Percentiles rank a stretch among this genome's conserved stretches.
These are phyloP conservation scores for Agaricus blazei DNA, from an alignment of 768 basidiomycete species.

Conservation along the genomic window DNA sequence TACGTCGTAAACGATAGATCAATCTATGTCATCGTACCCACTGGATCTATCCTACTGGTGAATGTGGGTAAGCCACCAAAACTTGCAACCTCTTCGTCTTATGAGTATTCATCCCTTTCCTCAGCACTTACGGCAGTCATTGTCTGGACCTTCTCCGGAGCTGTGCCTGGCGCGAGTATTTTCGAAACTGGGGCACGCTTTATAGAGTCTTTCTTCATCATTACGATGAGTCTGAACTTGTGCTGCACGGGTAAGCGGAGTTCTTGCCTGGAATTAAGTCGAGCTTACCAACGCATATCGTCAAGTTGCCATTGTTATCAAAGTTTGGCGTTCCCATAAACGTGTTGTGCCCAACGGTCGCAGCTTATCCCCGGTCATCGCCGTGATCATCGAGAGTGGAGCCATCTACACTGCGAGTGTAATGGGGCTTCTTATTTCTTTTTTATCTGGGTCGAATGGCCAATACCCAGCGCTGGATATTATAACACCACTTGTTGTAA, in stretches of 20 bases:
- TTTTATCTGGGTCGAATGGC: not conserved
- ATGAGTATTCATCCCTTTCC: not conserved
- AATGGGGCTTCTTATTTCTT: not conserved
- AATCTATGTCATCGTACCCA: not conserved
- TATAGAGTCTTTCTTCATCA: not conserved
- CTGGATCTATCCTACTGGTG: not conserved
- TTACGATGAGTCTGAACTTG: constrained; percentile 2
- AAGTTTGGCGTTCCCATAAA: not conserved
- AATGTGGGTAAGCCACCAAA: not conserved
- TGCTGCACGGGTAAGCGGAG: not conserved
- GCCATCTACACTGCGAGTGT: constrained; percentile 2
- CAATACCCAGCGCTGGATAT: constrained; percentile 2
- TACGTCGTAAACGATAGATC: not conserved
- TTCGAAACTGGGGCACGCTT: not conserved
- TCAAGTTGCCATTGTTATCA: constrained; percentile 1
- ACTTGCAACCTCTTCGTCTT: not conserved
- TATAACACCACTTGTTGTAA: constrained; percentile 4
- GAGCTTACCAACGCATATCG: too few species aligned
- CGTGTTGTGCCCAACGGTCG: not conserved
- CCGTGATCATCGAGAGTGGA: constrained; percentile 3
- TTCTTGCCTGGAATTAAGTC: too few species aligned
- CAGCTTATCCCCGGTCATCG: not conserved
- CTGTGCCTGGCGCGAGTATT: not conserved
- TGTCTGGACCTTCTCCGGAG: not conserved
- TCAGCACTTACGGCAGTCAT: not conserved